Percentiles rank a stretch among this genome's conserved stretches.
phyloP scores from a whole-genome alignment of 1,284 basidiomycete genomes.

The Irpex sp. region DNA sequence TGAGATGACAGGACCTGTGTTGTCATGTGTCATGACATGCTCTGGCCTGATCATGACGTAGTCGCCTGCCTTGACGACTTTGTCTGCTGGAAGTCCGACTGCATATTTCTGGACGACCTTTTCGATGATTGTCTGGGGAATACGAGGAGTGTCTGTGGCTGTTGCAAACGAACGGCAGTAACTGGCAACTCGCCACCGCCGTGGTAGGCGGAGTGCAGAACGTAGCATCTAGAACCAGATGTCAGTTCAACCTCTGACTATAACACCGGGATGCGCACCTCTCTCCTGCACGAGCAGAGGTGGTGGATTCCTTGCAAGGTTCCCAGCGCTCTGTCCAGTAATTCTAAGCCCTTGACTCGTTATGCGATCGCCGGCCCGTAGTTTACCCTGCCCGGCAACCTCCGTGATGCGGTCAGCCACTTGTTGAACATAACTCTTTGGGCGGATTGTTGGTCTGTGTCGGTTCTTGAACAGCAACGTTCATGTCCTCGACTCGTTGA shows the following conservation, averaged over 20 bases:
- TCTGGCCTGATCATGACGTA: constrained; percentile 99
- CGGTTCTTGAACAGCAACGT: constrained; percentile 4
- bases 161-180: constrained; percentile 32
- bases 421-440: neutral
- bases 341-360: neutral
- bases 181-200: constrained; percentile 2
- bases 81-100: constrained; percentile 74
- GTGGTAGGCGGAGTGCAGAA: neutral
- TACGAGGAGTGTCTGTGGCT: constrained; percentile 19
- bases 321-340: neutral
- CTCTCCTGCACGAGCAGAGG: neutral
- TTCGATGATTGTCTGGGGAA: constrained; percentile 91
- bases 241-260: neutral
- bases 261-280: neutral
- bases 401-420: neutral
- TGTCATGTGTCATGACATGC: constrained; percentile 98
- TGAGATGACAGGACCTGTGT: constrained; percentile 95
- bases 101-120: constrained; percentile 98
- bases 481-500: constrained; percentile 8
- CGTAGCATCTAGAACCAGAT: neutral
- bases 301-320: neutral
- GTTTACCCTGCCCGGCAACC: neutral
- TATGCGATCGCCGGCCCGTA: neutral
- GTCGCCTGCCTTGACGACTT: constrained; percentile 88
- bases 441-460: neutral